Evolutionary conservation across 2,329 filamentous ascomycete species (phyloP).

Genomic region (Ophiostoma triangulosporum): DNA sequence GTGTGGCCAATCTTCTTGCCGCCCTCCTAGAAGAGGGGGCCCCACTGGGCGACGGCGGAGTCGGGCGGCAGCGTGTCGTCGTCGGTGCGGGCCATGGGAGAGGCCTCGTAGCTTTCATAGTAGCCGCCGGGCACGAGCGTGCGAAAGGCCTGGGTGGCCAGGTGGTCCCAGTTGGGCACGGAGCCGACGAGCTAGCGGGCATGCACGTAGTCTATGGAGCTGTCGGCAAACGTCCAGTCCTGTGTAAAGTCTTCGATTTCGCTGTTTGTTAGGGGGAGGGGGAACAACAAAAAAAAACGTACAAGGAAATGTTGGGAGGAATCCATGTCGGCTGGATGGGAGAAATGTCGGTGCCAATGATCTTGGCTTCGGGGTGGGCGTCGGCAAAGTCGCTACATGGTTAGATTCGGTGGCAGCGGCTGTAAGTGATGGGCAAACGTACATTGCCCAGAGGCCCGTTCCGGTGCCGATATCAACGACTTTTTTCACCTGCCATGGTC

Average conservation of each 20-base stretch:
- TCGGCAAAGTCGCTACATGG: constrained; percentile 8
- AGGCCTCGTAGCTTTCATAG: constrained; percentile 16
- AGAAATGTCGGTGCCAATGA: constrained; percentile 30
- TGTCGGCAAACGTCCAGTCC: constrained; percentile 15
- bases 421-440: background rate
- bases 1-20: constrained; percentile 28
- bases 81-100: constrained; percentile 13
- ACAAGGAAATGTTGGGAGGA: constrained; percentile 8
- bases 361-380: constrained; percentile 11
- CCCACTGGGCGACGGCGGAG: constrained; percentile 14
- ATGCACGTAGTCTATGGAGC: constrained; percentile 18
- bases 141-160: constrained; percentile 15
- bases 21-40: constrained; percentile 24
- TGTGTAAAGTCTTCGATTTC: constrained; percentile 19
- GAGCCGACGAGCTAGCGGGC: constrained; percentile 17
- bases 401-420: too few species aligned
- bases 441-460: constrained; percentile 1
- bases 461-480: constrained; percentile 11
- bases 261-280: background rate
- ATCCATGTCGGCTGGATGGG: constrained; percentile 20
- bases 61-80: constrained; percentile 15
- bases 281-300: background rate
- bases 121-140: constrained; percentile 37
- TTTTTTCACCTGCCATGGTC: background rate
- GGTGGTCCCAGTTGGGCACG: constrained; percentile 15